A percentile compares a stretch with the other conserved stretches of the same genome.
These are phyloP conservation scores for Aphanoascus verrucosus DNA, from an alignment of 2,329 filamentous ascomycete genomes.

Conservation along the genomic window DNA sequence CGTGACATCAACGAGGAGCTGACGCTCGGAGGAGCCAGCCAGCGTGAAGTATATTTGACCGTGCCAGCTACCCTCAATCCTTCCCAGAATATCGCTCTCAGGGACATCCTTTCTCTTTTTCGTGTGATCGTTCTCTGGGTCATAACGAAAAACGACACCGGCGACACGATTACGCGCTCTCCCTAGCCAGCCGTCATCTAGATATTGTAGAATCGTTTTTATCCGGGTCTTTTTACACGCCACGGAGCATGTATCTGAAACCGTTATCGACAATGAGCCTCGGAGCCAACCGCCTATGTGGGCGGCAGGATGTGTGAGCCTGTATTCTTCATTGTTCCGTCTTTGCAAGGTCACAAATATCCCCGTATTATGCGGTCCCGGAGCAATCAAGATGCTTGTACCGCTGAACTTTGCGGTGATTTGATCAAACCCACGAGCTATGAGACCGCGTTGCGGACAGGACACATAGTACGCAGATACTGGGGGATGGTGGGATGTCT, in stretches of 20 bases:
- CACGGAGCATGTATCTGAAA: slow-evolving; percentile 79
- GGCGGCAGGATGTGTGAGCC: slow-evolving; percentile 87
- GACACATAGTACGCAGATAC: slow-evolving; percentile 92
- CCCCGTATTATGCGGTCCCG: slow-evolving; percentile 86
- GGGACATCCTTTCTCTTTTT: slow-evolving; percentile 74
- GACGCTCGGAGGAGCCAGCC: slow-evolving; percentile 39
- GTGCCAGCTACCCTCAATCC: slow-evolving; percentile 80
- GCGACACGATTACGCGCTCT: slow-evolving; percentile 84
- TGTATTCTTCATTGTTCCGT: slow-evolving; percentile 78
- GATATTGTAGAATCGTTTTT: slow-evolving; percentile 85
- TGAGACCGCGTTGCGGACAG: slow-evolving; percentile 81
- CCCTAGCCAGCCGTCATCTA: slow-evolving; percentile 90
- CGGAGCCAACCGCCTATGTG: slow-evolving; percentile 79
- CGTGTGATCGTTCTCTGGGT: slow-evolving; percentile 74
- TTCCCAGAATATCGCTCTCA: slow-evolving; percentile 69
- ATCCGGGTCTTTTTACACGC: slow-evolving; percentile 82
- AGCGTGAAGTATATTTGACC: slow-evolving; percentile 53
- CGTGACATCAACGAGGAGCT: slow-evolving; percentile 77
- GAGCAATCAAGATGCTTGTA: slow-evolving; percentile 80
- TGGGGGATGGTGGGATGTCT: slow-evolving; percentile 94
- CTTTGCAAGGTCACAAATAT: slow-evolving; percentile 85
- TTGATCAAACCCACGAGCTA: slow-evolving; percentile 85
- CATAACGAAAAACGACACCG: slow-evolving; percentile 82
- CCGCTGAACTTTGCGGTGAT: slow-evolving; percentile 96
- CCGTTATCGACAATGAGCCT: slow-evolving; percentile 78